Evolutionary conservation across 176 grass and related monocot genomes (phyloP).

Genomic region (Cenchrus americanus): DNA sequence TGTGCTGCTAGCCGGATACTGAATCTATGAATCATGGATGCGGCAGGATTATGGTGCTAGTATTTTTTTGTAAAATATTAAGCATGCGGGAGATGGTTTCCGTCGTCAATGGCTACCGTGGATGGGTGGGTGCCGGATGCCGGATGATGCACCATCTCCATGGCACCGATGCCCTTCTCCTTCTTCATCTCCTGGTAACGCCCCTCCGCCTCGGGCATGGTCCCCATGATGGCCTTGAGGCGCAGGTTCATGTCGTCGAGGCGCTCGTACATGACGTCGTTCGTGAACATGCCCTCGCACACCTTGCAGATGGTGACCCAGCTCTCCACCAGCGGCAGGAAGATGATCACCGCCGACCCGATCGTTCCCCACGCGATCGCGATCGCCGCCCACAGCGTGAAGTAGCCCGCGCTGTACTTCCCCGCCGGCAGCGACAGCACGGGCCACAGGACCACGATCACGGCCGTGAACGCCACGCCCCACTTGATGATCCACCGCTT

Average conservation of each 20-base stretch:
- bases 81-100: neutral
- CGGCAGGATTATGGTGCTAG: neutral
- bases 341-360: constrained; percentile 63
- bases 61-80: neutral
- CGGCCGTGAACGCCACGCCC: constrained; percentile 63
- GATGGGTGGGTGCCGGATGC: neutral
- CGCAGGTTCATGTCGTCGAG: constrained; percentile 59
- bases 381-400: constrained; percentile 75
- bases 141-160: constrained; percentile 25
- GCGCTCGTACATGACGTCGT: constrained; percentile 46
- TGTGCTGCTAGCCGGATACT: neutral
- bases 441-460: constrained; percentile 70
- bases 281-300: constrained; percentile 72
- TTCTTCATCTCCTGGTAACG: constrained; percentile 29
- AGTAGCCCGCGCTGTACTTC: constrained; percentile 66
- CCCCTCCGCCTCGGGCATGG: constrained; percentile 58
- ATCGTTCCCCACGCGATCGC: constrained; percentile 70
- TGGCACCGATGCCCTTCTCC: neutral
- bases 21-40: neutral
- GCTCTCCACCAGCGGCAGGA: constrained; percentile 66
- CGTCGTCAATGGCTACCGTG: neutral
- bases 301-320: constrained; percentile 64
- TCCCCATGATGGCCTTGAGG: constrained; percentile 51
- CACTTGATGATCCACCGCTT: constrained; percentile 84
- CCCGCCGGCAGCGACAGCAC: constrained; percentile 71